Percentiles rank a stretch among this genome's conserved stretches.
Conservation (phyloP, 345 rosid genomes). For the Abelmoschus esculentus region DNA sequence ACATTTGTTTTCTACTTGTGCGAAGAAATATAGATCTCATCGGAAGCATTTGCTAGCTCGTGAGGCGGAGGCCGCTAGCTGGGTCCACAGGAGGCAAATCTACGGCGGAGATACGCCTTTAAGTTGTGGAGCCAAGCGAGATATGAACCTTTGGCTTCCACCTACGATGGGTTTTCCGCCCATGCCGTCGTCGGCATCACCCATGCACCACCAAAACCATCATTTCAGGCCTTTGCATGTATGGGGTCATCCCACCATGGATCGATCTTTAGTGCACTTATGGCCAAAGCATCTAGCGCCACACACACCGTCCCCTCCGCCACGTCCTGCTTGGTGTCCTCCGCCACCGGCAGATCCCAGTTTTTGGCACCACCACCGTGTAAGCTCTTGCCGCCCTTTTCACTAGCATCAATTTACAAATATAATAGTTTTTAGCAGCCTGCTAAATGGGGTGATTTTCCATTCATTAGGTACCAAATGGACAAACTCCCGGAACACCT, state of each 20-base stretch:
- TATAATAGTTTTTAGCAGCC: neutral
- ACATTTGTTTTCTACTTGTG: neutral
- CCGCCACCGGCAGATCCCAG: slow-evolving; percentile 29
- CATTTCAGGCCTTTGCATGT: slow-evolving; percentile 76
- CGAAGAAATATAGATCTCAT: slow-evolving; percentile 88
- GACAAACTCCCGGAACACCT: slow-evolving; percentile 43
- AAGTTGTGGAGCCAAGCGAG: slow-evolving; percentile 32
- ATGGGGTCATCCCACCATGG: slow-evolving; percentile 81
- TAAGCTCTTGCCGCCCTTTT: neutral
- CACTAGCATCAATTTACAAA: neutral
- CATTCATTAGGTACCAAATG: slow-evolving; percentile 33
- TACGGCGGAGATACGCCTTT: slow-evolving; percentile 29
- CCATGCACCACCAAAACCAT: slow-evolving; percentile 35
- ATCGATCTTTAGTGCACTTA: slow-evolving; percentile 30
- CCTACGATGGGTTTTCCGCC: slow-evolving; percentile 80
- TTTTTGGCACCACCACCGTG: slow-evolving; percentile 62
- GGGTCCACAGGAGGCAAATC: slow-evolving; percentile 67
- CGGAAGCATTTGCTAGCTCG: slow-evolving; percentile 77
- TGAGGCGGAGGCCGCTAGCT: slow-evolving; percentile 79
- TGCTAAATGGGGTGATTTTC: neutral
- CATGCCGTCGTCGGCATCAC: slow-evolving; percentile 6
- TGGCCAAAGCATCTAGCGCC: slow-evolving; percentile 64
- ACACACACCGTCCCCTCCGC: slow-evolving; percentile 35
- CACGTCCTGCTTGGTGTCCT: slow-evolving; percentile 35
- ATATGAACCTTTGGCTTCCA: slow-evolving; percentile 45